A percentile compares a stretch with the other conserved stretches of the same genome.
phyloP scores from a whole-genome alignment of 345 rosid species.

The Boechera stricta region DNA sequence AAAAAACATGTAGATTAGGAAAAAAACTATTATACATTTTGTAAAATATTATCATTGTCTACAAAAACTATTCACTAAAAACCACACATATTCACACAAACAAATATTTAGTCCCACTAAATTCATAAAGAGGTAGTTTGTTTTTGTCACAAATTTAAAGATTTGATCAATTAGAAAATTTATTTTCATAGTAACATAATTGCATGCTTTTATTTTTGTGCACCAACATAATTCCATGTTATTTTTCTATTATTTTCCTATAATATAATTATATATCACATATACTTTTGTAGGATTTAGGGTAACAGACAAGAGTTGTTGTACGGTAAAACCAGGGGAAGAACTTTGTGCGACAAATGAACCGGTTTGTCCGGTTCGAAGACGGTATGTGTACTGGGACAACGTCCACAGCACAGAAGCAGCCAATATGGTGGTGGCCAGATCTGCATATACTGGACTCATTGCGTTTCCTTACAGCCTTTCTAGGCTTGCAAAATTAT shows the following conservation, averaged over 20 bases:
- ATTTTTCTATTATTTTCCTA: not conserved
- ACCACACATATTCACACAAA: not conserved
- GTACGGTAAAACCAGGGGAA: constrained; percentile 35
- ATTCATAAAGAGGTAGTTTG: not conserved
- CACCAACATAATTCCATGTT: not conserved
- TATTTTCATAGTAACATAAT: not conserved
- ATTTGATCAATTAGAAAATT: not conserved
- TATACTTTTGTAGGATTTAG: constrained; percentile 30
- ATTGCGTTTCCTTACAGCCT: constrained; percentile 37
- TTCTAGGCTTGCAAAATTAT: constrained; percentile 5
- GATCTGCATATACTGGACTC: constrained; percentile 31
- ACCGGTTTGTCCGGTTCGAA: constrained; percentile 34
- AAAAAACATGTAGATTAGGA: no score
- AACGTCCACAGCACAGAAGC: constrained; percentile 47
- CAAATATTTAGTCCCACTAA: not conserved
- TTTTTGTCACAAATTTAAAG: not conserved
- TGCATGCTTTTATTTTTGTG: not conserved
- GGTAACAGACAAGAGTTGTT: constrained; percentile 32
- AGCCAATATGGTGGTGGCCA: constrained; percentile 9
- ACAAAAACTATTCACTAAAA: not conserved
- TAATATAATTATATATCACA: not conserved
- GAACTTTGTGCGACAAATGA: constrained; percentile 36
- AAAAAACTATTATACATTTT: not conserved
- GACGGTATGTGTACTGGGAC: constrained; percentile 44
- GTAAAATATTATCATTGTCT: not conserved